Evolutionary conservation across 1,139 yeast genomes (phyloP).

Genomic region (Eremothecium sinecaudum): DNA sequence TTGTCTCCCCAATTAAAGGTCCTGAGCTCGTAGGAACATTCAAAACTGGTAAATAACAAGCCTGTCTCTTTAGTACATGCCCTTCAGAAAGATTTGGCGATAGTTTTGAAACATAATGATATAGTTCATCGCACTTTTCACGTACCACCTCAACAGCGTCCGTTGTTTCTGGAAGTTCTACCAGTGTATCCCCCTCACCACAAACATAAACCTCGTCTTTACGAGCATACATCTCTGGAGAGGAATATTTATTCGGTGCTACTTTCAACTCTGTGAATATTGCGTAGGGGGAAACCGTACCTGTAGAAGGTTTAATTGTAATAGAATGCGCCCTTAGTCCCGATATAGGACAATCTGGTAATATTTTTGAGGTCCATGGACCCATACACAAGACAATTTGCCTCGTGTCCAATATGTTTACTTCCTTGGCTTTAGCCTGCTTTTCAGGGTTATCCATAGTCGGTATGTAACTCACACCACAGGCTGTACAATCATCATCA

Average conservation of each 20-base stretch:
- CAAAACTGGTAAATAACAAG: conserved; percentile 89
- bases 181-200: conserved; percentile 92
- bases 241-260: conserved; percentile 53
- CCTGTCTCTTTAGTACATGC: conserved; percentile 73
- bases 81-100: conserved; percentile 68
- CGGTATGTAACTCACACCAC: conserved; percentile 58
- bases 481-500: conserved; percentile 50
- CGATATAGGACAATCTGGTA: conserved; percentile 87
- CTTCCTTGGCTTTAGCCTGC: conserved; percentile 14
- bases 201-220: conserved; percentile 94
- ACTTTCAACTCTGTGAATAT: conserved; percentile 83
- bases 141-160: conserved; percentile 87
- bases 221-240: conserved; percentile 93
- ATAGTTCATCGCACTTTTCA: conserved; percentile 81
- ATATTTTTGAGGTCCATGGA: conserved; percentile 88
- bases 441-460: conserved; percentile 30
- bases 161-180: conserved; percentile 86
- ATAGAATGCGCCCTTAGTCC: conserved; percentile 93
- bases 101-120: conserved; percentile 69
- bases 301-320: conserved; percentile 70
- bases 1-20: conserved; percentile 88
- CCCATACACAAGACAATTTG: conserved; percentile 82
- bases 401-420: conserved; percentile 48
- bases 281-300: conserved; percentile 82
- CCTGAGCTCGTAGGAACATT: conserved; percentile 90